Conservation (phyloP, 202 grass and related monocot species). For the Elaeis oleifera region DNA sequence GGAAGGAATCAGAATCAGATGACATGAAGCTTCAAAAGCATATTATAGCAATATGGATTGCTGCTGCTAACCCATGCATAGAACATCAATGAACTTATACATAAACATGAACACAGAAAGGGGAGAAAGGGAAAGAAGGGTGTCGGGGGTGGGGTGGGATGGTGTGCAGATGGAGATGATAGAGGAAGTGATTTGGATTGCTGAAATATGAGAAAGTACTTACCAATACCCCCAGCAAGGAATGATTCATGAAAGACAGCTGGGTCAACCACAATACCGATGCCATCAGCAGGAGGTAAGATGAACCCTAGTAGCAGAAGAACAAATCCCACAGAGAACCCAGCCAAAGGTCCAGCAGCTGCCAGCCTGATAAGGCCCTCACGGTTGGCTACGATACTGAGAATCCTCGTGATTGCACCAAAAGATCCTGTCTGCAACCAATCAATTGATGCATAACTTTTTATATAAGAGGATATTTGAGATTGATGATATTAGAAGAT, state of each 20-base stretch:
- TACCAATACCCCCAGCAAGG: constrained; percentile 88
- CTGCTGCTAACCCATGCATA: too few relatives aligned
- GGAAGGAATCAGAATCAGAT: too few relatives aligned
- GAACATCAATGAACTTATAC: too few relatives aligned
- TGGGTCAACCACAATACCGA: constrained; percentile 69
- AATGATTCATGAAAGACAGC: constrained; percentile 87
- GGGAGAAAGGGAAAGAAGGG: too few relatives aligned
- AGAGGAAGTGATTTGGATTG: not conserved
- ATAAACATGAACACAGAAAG: too few relatives aligned
- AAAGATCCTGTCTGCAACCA: constrained; percentile 89
- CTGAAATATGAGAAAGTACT: constrained; percentile 8
- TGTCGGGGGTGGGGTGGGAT: too few relatives aligned
- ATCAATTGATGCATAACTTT: not conserved
- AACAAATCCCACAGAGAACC: constrained; percentile 62
- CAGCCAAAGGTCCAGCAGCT: constrained; percentile 82
- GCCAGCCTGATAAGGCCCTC: constrained; percentile 73
- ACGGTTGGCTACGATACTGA: constrained; percentile 77
- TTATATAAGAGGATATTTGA: not conserved
- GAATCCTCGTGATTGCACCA: constrained; percentile 84
- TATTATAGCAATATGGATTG: too few relatives aligned
- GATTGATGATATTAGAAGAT: not conserved
- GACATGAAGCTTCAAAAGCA: too few relatives aligned
- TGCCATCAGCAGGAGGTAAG: constrained; percentile 68
- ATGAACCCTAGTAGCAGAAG: constrained; percentile 85
- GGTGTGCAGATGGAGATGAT: too few relatives aligned